These are phyloP conservation scores for Oryza meridionalis DNA, from an alignment of 176 grass and related monocot genomes.

Conservation along the genomic window DNA sequence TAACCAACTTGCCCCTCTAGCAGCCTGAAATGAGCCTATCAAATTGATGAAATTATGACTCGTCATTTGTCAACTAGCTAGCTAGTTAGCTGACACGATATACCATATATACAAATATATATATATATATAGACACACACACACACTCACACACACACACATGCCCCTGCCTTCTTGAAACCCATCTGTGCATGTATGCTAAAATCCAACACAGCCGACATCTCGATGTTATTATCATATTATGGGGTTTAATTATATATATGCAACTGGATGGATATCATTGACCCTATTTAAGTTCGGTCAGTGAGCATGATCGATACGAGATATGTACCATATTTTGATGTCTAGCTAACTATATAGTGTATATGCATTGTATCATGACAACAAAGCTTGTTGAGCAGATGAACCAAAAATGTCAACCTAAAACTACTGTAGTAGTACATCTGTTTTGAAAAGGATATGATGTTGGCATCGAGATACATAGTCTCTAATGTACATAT, in stretches of 20 bases:
- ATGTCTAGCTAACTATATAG: not conserved
- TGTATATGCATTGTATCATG: not conserved
- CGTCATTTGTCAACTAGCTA: conserved; percentile 43
- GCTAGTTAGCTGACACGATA: not conserved
- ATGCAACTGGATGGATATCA: not conserved
- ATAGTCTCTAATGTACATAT: no score
- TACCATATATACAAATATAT: not conserved
- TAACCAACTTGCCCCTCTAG: conserved; percentile 23
- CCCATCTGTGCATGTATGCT: conserved; percentile 6
- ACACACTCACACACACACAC: no score
- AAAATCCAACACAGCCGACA: conserved; percentile 35
- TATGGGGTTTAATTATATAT: not conserved
- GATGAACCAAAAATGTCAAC: not conserved
- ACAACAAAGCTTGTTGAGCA: conserved; percentile 15
- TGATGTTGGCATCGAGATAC: no score
- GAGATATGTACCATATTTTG: not conserved
- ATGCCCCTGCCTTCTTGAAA: not conserved
- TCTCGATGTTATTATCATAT: conserved; percentile 19
- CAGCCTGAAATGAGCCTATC: conserved; percentile 13
- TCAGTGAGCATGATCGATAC: conserved; percentile 22
- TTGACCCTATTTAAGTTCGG: conserved; percentile 44
- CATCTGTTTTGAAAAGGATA: no score
- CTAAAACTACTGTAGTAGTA: no score
- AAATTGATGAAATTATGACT: conserved; percentile 39
- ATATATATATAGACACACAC: not conserved